Percentiles rank a stretch among this genome's conserved stretches.
Conservation (phyloP, 2,329 filamentous ascomycete species). For the Alternaria sp. region DNA sequence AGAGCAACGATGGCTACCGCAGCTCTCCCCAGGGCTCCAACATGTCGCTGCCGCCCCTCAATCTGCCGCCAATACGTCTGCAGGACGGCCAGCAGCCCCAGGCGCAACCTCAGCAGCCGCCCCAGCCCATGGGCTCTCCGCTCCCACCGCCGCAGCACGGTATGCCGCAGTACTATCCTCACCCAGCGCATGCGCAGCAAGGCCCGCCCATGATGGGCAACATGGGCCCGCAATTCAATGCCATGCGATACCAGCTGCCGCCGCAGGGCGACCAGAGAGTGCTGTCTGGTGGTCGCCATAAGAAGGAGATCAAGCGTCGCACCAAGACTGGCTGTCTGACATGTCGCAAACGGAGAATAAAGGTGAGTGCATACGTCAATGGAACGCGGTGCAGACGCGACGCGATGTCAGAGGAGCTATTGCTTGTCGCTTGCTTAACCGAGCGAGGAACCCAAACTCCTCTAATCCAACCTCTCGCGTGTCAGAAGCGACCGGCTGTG, state of each 20-base stretch:
- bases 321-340: constrained; percentile 75
- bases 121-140: constrained; percentile 59
- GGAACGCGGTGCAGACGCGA: constrained; percentile 36
- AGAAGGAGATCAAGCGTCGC: constrained; percentile 77
- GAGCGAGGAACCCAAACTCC: constrained; percentile 45
- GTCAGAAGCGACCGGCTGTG: neutral
- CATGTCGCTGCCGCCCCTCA: constrained; percentile 54
- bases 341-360: constrained; percentile 69
- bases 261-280: constrained; percentile 59
- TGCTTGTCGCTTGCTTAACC: constrained; percentile 36
- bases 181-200: constrained; percentile 49
- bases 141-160: constrained; percentile 61
- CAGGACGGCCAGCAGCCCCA: constrained; percentile 52
- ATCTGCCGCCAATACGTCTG: constrained; percentile 60
- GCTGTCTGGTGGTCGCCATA: constrained; percentile 68
- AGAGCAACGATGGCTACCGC: constrained; percentile 52
- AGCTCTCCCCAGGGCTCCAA: constrained; percentile 54
- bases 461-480: constrained; percentile 11
- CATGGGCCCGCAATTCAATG: constrained; percentile 55
- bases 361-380: constrained; percentile 59
- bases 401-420: constrained; percentile 26
- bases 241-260: constrained; percentile 64
- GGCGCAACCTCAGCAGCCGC: constrained; percentile 38
- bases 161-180: constrained; percentile 61
- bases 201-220: constrained; percentile 58